Evolutionary conservation across 2,329 filamentous ascomycete species (phyloP), one percentile per base, ranked within the genome.

Genomic region (Cercospora sp.): DNA sequence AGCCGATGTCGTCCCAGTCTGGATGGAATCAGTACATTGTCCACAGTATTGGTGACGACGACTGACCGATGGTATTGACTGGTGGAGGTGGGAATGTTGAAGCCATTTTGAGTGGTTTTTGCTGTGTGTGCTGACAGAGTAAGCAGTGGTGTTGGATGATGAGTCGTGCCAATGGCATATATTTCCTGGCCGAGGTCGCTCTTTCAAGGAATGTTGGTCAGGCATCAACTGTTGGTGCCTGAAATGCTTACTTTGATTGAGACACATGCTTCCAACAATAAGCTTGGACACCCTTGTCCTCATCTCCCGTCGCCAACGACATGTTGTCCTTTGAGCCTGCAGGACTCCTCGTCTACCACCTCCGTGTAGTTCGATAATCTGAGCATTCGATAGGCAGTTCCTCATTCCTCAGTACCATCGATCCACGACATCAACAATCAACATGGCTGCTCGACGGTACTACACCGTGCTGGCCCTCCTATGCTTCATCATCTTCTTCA

Each of bases 1-100:
- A 98, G 77, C 94, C 94, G 72, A 98, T 88, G 76, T 97, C 91
- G 79, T 87, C 88, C 94, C 94, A 98, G 85, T 98, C 93, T 88
- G 71, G 45, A n/a, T 62, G 31, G 51, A 53, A 60, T 72, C 55
- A 73, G 67, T 58, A 57, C n/a, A 39, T 60, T 28, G 48, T 33
- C 53, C 23, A 39, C 18, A 16, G 5, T 53, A 5, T 23, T 28
- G 48, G 48, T 16, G 53, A 45, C 28, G n/a, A 10, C 61, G 23
- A 13, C 68, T 20, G 80, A 87, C 85, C 87, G 83, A 96, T 94
- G 72, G 90, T 91, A 77, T 88, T 88, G 73, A 91, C 88, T 3
- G 92, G 90, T 10, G 90, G 87, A 31, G 93, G 92, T 72, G 93
- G 93, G 77, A 94, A 94, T 3, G 74, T 69, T 57, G 78, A 67